Base-by-base conservation (phyloP, 345 rosid genomes). In the Camelina laxa region DNA sequence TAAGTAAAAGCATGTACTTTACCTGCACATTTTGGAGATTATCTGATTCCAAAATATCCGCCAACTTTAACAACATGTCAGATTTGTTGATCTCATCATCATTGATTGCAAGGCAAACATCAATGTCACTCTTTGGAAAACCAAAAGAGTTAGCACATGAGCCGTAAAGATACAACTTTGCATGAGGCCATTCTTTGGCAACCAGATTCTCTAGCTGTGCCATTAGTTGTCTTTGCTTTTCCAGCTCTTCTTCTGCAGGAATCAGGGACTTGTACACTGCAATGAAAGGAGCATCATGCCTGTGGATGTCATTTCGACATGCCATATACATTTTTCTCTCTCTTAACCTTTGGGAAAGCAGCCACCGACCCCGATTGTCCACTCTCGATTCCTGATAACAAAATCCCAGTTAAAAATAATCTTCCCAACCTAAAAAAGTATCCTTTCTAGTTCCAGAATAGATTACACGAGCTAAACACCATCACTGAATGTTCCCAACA, bases 91-190 rank as follows among this genome's bases (percentile, higher is more conserved):
- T 19, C 66, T 85, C 83, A 8, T 61, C 70, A 78, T 86, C 90
- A 44, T 79, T 74, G 56, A 92, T 85, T 33, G 91, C 91, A 68
- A 95, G 91, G 72, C 97, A 95, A 72, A 92, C 93, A 86, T 92
- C 99, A 55, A 95, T 86, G 79, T 95, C 99, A 42, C 99, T 95
- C 82, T 89, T 92, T 41, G 89, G 83, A 74, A 90, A 89, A 62
- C 96, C 97, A 83, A 95, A 95, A 27, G 97, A 89, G 80, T 86
- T 95, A 5, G 97, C 99, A 83, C 99, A 92, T 36, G 99, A 91
- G 67, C 99, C 99, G 73, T 95, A 95, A 6, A 90, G 91, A 76
- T 84, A 92, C 45, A 95, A 75, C 65, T 77, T 83, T 55, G 97
- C 99, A 49, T 85, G 82, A 51, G 99, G 97, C 99, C 99, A 95